These are phyloP conservation scores for Chaetomium sp. DNA, from an alignment of 2,329 filamentous ascomycete genomes.

Conservation along the genomic window DNA sequence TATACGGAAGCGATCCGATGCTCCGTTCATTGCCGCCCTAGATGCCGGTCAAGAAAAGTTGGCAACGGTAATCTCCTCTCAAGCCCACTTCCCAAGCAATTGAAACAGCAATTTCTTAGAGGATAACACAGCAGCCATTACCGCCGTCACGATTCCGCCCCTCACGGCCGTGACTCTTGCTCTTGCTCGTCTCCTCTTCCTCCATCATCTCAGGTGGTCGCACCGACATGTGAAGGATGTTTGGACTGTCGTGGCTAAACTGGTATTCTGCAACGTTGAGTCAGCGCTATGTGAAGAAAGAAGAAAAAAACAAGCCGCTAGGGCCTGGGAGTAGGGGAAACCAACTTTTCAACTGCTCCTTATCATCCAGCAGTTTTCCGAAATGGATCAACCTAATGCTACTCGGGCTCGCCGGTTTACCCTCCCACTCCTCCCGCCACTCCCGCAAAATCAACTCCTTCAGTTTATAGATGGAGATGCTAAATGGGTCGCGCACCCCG, in stretches of 20 bases:
- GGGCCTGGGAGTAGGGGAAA: slow-evolving; percentile 11
- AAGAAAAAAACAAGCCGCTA: background rate
- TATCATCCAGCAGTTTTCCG: slow-evolving; percentile 85
- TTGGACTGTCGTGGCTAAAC: slow-evolving; percentile 66
- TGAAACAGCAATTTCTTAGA: slow-evolving; percentile 6
- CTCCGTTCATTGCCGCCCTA: slow-evolving; percentile 1
- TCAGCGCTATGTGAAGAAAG: background rate
- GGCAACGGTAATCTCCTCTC: background rate
- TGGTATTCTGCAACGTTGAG: slow-evolving; percentile 57
- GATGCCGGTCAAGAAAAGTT: slow-evolving; percentile 2
- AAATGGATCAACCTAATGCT: slow-evolving; percentile 89
- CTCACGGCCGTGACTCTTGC: slow-evolving; percentile 45
- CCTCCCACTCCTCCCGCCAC: slow-evolving; percentile 90
- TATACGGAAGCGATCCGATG: slow-evolving; percentile 5
- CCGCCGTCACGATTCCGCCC: slow-evolving; percentile 36
- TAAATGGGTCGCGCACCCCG: slow-evolving; percentile 68
- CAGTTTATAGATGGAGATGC: slow-evolving; percentile 86
- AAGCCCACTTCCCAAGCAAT: too few relatives aligned
- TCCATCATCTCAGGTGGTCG: slow-evolving; percentile 82
- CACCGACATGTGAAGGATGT: slow-evolving; percentile 92
- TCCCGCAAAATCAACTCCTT: slow-evolving; percentile 92
- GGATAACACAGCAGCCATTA: slow-evolving; percentile 44
- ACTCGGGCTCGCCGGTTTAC: slow-evolving; percentile 76
- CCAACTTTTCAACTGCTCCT: slow-evolving; percentile 75
- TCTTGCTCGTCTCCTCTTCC: slow-evolving; percentile 64